A percentile compares a stretch with the other conserved stretches of the same genome.
These are phyloP conservation scores for Thymus quinquecostatus DNA, from an alignment of 257 asterid genomes.

Conservation along the genomic window DNA sequence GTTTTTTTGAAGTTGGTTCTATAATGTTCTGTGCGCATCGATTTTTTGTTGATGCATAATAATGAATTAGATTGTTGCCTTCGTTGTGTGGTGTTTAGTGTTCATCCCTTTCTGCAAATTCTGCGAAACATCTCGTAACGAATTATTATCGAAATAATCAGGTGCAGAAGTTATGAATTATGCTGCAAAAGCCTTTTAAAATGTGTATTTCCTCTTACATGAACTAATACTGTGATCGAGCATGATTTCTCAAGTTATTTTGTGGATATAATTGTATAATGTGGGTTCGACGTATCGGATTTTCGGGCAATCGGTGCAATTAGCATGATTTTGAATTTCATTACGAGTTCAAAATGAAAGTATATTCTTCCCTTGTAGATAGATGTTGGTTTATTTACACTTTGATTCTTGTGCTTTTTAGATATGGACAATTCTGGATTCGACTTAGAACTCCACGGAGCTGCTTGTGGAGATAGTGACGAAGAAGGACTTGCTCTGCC, in stretches of 20 bases:
- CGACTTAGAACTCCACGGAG: constrained; percentile 41
- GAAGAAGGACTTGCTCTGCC: constrained; percentile 48
- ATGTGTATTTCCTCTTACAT: neutral
- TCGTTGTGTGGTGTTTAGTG: neutral
- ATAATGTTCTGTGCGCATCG: constrained; percentile 17
- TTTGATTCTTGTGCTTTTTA: constrained; percentile 27
- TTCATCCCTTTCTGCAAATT: neutral
- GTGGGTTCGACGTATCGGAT: neutral
- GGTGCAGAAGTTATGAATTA: constrained; percentile 5
- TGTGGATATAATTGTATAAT: neutral
- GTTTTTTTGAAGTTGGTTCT: neutral
- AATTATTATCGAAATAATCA: constrained; percentile 17
- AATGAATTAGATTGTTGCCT: neutral
- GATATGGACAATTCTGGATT: constrained; percentile 48
- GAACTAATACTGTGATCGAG: neutral
- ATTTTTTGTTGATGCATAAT: constrained; percentile 5
- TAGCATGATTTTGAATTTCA: neutral
- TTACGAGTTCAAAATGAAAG: neutral
- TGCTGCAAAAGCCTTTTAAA: neutral
- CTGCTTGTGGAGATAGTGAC: constrained; percentile 47
- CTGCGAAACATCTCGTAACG: neutral
- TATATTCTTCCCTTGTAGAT: neutral
- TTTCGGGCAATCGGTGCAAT: neutral
- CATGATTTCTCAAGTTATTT: constrained; percentile 11
- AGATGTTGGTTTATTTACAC: constrained; percentile 18